Percentiles rank a stretch among this genome's conserved stretches.
phyloP scores from a whole-genome alignment of 2,329 filamentous ascomycete species.

The Fusarium palustre region DNA sequence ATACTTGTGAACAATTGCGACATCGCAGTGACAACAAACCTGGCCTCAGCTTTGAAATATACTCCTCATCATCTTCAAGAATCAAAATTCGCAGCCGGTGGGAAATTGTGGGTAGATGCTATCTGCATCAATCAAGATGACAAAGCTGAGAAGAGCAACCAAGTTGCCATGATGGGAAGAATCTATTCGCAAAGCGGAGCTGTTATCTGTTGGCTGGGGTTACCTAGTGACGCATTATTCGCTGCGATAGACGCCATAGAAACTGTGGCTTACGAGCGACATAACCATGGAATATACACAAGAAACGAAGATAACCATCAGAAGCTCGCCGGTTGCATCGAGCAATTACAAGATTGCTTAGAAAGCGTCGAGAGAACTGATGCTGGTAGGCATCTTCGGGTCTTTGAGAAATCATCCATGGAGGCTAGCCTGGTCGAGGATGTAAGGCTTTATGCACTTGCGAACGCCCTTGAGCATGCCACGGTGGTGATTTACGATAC shows the following conservation, averaged over 20 bases:
- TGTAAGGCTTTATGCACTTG: not conserved
- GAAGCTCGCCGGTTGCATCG: not conserved
- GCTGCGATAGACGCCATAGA: not conserved
- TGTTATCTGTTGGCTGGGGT: conserved; percentile 14
- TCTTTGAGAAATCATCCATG: not conserved
- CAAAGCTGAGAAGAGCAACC: not conserved
- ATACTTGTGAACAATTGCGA: not conserved
- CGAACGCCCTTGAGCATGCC: not conserved
- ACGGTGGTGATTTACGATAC: not conserved
- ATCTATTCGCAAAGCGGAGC: conserved; percentile 6
- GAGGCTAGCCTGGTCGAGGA: not conserved
- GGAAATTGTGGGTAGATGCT: not conserved
- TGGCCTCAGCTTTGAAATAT: not conserved
- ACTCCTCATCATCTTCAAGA: not conserved
- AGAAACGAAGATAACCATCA: not conserved
- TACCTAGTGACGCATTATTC: not conserved
- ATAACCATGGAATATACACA: not conserved
- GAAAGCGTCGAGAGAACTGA: not conserved
- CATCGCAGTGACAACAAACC: not conserved
- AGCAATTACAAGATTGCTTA: not conserved
- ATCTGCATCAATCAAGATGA: conserved; percentile 8
- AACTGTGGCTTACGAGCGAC: not conserved
- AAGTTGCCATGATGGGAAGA: conserved; percentile 6
- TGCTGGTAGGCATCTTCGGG: not conserved
- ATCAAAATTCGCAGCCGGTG: not conserved